Percentiles rank a stretch among this genome's conserved stretches.
phyloP scores from a whole-genome alignment of 768 basidiomycete species.

The Gelatoporia subvermispora region DNA sequence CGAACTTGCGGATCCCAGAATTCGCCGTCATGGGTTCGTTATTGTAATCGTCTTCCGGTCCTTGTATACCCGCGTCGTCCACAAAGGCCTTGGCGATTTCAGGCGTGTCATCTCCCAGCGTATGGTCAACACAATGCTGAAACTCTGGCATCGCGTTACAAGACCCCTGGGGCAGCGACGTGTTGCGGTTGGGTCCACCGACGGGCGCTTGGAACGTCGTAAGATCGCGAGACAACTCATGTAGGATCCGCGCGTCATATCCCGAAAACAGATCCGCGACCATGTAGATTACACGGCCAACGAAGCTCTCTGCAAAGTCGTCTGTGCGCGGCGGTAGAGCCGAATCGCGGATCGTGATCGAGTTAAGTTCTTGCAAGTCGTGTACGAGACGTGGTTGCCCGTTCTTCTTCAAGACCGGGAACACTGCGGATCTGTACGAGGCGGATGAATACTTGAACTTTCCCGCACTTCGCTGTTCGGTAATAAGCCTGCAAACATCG shows the following conservation, averaged over 20 bases:
- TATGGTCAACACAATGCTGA: slow-evolving; percentile 11
- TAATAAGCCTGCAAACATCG: slow-evolving; percentile 1
- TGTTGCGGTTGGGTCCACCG: slow-evolving; percentile 6
- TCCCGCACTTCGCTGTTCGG: slow-evolving; percentile 6
- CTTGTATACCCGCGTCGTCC: slow-evolving; percentile 20
- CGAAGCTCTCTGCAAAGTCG: slow-evolving; percentile 15
- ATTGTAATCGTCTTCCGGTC: slow-evolving; percentile 12
- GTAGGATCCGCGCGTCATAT: slow-evolving; percentile 9
- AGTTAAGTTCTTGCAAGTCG: slow-evolving; percentile 16
- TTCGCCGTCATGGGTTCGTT: slow-evolving; percentile 11
- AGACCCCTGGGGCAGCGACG: slow-evolving; percentile 9
- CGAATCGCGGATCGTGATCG: slow-evolving; percentile 14
- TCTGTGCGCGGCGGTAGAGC: slow-evolving; percentile 11
- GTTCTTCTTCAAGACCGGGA: slow-evolving; percentile 15
- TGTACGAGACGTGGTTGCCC: slow-evolving; percentile 10
- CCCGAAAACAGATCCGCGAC: slow-evolving; percentile 12
- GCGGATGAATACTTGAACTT: slow-evolving; percentile 14
- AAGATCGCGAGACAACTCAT: slow-evolving; percentile 9
- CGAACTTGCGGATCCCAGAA: slow-evolving; percentile 22
- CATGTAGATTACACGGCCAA: slow-evolving; percentile 7
- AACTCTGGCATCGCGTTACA: slow-evolving; percentile 10
- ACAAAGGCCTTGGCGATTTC: slow-evolving; percentile 13
- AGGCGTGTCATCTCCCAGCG: slow-evolving; percentile 5
- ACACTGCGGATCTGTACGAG: slow-evolving; percentile 15
- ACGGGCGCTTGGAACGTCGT: slow-evolving; percentile 14